Conservation (phyloP, 129 eudicot genomes). For the Flaveria robusta region DNA sequence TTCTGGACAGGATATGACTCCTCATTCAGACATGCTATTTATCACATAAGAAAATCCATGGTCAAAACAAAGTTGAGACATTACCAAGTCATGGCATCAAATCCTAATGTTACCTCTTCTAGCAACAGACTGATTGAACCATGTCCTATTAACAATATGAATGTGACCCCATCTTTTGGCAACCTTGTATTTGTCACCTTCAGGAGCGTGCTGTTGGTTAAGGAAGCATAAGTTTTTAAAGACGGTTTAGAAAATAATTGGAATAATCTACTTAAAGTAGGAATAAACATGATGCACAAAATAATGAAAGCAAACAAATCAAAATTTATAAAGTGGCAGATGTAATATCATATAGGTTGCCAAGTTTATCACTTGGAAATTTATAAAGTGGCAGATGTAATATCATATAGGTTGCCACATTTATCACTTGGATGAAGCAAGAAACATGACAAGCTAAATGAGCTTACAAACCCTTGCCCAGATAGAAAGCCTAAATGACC, state of each 20-base stretch:
- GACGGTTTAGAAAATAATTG: conserved; percentile 15
- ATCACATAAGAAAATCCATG: conserved; percentile 21
- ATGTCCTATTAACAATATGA: conserved; percentile 59
- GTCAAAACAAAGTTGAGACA: conserved; percentile 24
- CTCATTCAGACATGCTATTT: conserved; percentile 81
- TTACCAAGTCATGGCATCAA: conserved; percentile 1
- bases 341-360: background rate
- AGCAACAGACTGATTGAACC: conserved; percentile 89
- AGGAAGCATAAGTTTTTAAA: conserved; percentile 39
- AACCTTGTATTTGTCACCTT: conserved; percentile 96
- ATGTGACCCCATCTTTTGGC: conserved; percentile 86
- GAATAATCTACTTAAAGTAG: conserved; percentile 10
- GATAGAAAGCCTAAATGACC: conserved; percentile 13
- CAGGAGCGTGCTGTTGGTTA: conserved; percentile 69
- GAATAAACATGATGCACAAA: conserved; percentile 11
- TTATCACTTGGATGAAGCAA: background rate
- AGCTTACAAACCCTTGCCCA: background rate
- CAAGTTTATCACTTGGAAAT: background rate
- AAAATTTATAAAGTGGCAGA: background rate
- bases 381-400: background rate
- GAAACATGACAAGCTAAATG: background rate
- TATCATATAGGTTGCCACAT: background rate
- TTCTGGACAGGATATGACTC: conserved; percentile 72
- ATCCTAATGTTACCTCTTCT: conserved; percentile 66
- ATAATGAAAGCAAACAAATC: conserved; percentile 17